Evolutionary conservation across 306 rosid species (phyloP), one percentile per base, ranked within the genome.

Genomic region (Medicago lupulina): DNA sequence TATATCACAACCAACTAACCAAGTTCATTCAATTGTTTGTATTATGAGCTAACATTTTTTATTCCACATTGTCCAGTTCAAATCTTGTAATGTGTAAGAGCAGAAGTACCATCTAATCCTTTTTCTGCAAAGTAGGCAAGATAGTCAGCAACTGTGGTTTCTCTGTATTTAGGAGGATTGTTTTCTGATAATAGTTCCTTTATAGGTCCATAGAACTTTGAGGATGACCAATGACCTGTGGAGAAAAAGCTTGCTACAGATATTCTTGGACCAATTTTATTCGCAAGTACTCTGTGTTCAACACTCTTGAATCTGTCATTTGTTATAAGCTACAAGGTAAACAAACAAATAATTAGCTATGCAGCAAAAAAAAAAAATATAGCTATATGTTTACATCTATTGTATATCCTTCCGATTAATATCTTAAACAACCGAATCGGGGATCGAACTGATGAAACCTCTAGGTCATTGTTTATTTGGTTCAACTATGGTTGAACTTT

Each of bases 141-240:
- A n/a, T n/a, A n/a, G n/a, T 28, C 90, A 34, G 50, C 50, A 11
- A 76, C 14, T 9, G 83, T 84, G 4, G 47, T 82, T 54, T 68
- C 86, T 59, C 76, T 74, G 9, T 86, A 91, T 12, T 71, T 83
- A 0, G 91, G 86, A 57, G 89, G 89, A 12, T 83, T 74, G 1
- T 83, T 73, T 81, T 87, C 86, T 0, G 85, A 85, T 69, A 85
- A 19, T 7, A 89, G 62, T 19, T 89, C 91, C 66, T 89, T 78
- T 6, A 89, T 87, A 1, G 92, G 91, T 64, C 87, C 87, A 67
- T 62, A 80, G 10, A 19, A 7, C 71, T 44, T 81, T 0, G 74
- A 76, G 3, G 59, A 57, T 19, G 64, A 15, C 70, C 11, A 6
- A 13, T 9, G 3, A 31, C 18, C 58, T 2, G 82, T 12, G 34